Base-by-base conservation (phyloP, 2,329 filamentous ascomycete genomes). In the Fusarium drepaniforme region DNA sequence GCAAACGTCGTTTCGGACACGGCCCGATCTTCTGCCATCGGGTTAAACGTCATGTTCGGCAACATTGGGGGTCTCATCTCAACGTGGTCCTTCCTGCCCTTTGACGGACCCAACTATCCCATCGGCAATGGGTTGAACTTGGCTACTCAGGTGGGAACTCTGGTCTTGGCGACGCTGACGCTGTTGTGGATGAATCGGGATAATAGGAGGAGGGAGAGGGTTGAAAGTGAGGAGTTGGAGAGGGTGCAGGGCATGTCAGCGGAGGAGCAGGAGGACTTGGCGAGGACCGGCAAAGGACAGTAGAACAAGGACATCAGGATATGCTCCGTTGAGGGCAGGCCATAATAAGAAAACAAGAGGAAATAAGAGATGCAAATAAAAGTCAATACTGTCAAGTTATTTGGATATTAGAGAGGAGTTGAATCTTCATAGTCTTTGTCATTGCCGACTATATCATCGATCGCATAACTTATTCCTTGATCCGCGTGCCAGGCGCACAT, bases 71-170 rank as follows among this genome's bases (percentile, higher is more conserved):
- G 92, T 0, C 79, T 94, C 35, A 87, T 92, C 67, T 87, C 88
- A 0, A 93, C 90, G 0, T 93, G 91, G 91, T 87, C 85, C 3
- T 93, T 92, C 82, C 69, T 93, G 33, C 88, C 89, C 0, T 88
- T 83, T 58, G 92, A 94, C 73, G 88, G 77, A 0, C 93, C 93
- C 0, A 82, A 93, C 66, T 94, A 90, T 77, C 89, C 84, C 15
- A 93, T 93, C 11, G 93, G 93, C 0, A 94, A 94, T 76, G 76
- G 76, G 0, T 59, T 78, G 2, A 94, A 94, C 25, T 18, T 64
- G 51, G 51, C 30, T 13, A 65, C 63, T 7, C 51, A 65, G 30
- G 51, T 56, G 8, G 63, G 38, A 15, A 58, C 62, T 58, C 38
- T 65, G 28, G 13, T 65, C 3, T 21, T 58, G 37, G 62, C 62